Evolutionary conservation across 441 rosid genomes (phyloP).

Genomic region (Adansonia gregorii): DNA sequence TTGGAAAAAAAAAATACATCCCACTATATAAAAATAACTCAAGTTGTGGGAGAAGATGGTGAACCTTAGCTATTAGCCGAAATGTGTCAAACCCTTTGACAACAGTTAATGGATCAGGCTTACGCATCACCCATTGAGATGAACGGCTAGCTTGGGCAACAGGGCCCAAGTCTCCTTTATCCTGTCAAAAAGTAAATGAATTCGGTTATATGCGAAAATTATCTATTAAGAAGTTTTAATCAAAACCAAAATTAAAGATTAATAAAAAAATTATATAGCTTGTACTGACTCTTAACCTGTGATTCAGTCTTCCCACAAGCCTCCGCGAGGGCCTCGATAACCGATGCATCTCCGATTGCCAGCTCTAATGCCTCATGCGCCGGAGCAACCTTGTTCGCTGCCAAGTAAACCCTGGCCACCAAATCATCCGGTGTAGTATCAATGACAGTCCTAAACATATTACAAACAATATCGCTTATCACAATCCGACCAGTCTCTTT

Average conservation of each 20-base stretch:
- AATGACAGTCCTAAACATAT: conserved; percentile 82
- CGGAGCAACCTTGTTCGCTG: conserved; percentile 79
- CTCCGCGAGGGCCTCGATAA: conserved; percentile 80
- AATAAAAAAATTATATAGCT: conserved; percentile 41
- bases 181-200: conserved; percentile 46
- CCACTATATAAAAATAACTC: neutral
- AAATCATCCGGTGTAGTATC: conserved; percentile 78
- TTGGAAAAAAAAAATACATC: neutral
- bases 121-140: conserved; percentile 87
- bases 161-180: conserved; percentile 84
- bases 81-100: conserved; percentile 74
- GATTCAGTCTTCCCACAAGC: conserved; percentile 84
- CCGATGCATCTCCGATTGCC: conserved; percentile 79
- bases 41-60: neutral
- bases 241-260: conserved; percentile 13
- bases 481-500: conserved; percentile 71
- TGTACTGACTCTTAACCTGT: conserved; percentile 65
- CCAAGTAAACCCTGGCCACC: conserved; percentile 65
- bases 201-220: neutral
- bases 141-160: conserved; percentile 95
- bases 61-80: conserved; percentile 86
- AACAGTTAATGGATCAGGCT: conserved; percentile 79
- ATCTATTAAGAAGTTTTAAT: neutral
- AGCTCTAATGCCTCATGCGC: conserved; percentile 87
- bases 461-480: conserved; percentile 82